phyloP scores from a whole-genome alignment of 805 yeast genomes.

The Scheffersomyces ergatensis region DNA sequence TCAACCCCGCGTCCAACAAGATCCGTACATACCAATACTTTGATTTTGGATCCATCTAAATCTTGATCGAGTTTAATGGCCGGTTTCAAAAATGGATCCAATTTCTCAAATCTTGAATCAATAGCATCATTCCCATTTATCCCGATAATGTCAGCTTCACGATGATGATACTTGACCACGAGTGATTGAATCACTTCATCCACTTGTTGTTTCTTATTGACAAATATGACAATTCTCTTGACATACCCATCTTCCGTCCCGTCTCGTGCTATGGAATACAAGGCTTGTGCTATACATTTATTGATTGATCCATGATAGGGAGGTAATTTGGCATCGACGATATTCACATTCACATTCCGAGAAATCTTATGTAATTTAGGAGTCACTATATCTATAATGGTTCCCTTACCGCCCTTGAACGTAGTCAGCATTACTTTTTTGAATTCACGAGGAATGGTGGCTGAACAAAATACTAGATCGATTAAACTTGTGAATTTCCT shows the following conservation, averaged over 20 bases:
- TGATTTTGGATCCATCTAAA: constrained; percentile 36
- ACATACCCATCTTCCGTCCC: constrained; percentile 74
- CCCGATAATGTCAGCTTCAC: constrained; percentile 50
- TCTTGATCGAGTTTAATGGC: constrained; percentile 44
- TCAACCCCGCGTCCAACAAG: constrained; percentile 87
- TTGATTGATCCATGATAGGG: constrained; percentile 85
- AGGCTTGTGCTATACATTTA: constrained; percentile 83
- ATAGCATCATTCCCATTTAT: constrained; percentile 65
- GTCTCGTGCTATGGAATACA: constrained; percentile 81
- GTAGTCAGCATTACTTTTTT: constrained; percentile 55
- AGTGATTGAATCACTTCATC: constrained; percentile 55
- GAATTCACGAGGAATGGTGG: constrained; percentile 83
- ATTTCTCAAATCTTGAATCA: constrained; percentile 55
- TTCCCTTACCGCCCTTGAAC: constrained; percentile 58
- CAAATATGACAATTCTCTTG: constrained; percentile 82
- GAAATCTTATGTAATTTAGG: constrained; percentile 88
- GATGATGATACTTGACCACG: constrained; percentile 32
- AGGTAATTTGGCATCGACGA: constrained; percentile 70
- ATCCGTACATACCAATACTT: constrained; percentile 84
- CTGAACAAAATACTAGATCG: constrained; percentile 78
- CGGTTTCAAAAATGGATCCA: constrained; percentile 63
- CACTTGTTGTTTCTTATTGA: constrained; percentile 69
- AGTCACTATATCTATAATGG: constrained; percentile 58
- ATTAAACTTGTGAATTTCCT: constrained; percentile 49
- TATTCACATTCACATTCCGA: constrained; percentile 62